phyloP scores from a whole-genome alignment of 805 yeast species.

The Saccharomycopsis synnaedendra region DNA sequence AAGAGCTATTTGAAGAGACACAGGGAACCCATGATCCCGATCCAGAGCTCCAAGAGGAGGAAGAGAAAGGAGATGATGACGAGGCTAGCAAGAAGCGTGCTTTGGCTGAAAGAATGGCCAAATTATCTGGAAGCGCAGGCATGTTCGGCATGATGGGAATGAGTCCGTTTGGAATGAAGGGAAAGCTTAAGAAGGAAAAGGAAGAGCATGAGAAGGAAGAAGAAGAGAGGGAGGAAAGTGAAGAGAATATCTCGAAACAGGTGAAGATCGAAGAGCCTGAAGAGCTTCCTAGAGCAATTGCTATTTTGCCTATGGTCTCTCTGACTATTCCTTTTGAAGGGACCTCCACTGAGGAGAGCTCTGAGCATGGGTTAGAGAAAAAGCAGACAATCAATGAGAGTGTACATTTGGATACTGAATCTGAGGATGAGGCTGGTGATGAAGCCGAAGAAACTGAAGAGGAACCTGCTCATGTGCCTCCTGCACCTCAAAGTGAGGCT shows the following conservation, averaged over 20 bases:
- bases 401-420: no score
- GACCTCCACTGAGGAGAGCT: not conserved
- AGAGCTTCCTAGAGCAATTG: not conserved
- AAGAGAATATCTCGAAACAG: not conserved
- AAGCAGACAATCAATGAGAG: no score
- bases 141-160: constrained; percentile 21
- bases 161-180: constrained; percentile 19
- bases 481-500: not conserved
- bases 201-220: constrained; percentile 19
- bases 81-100: constrained; percentile 9
- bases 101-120: constrained; percentile 16
- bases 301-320: not conserved
- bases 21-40: constrained; percentile 8
- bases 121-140: constrained; percentile 14
- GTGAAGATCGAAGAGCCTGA: not conserved
- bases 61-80: constrained; percentile 15
- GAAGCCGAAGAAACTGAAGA: not conserved
- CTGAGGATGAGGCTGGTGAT: no score
- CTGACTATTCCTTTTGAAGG: no score
- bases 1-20: constrained; percentile 9
- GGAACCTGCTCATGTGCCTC: not conserved
- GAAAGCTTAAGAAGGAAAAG: constrained; percentile 1
- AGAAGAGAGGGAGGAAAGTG: not conserved
- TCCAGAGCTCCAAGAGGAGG: constrained; percentile 19
- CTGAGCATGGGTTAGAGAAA: no score